Evolutionary conservation across 495 filamentous ascomycete species (phyloP).

Genomic region (Podospora appendiculata): DNA sequence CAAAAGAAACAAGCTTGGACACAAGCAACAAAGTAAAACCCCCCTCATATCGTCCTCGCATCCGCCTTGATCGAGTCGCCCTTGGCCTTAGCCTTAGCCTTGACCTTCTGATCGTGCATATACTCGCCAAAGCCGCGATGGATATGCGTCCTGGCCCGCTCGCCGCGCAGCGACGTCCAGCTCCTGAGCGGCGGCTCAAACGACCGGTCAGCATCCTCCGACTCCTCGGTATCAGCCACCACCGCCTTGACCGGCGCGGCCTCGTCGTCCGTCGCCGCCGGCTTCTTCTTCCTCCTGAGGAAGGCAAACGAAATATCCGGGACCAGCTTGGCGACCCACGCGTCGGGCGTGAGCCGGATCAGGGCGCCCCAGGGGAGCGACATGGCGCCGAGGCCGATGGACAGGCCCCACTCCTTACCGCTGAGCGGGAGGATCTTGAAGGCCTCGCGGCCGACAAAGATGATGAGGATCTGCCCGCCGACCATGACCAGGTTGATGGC

Average conservation of each 20-base stretch:
- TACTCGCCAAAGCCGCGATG: conserved; percentile 18
- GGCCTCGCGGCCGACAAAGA: conserved; percentile 65
- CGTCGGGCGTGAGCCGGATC: conserved; percentile 55
- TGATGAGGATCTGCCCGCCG: conserved; percentile 77
- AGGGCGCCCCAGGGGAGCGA: conserved; percentile 64
- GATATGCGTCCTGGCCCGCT: conserved; percentile 13
- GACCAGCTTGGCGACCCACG: conserved; percentile 13
- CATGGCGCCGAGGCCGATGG: conserved; percentile 59
- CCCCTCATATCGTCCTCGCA: conserved; percentile 2
- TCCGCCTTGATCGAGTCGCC: neutral
- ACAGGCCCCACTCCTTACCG: conserved; percentile 67
- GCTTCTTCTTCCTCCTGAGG: conserved; percentile 2
- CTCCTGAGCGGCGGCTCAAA: conserved; percentile 11
- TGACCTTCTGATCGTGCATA: conserved; percentile 21
- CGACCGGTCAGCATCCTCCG: conserved; percentile 3
- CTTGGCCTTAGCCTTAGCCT: conserved; percentile 11
- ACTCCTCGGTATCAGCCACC: neutral
- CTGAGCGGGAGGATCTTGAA: conserved; percentile 56
- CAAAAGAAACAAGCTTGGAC: too few relatives aligned
- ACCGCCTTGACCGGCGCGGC: neutral
- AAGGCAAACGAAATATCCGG: conserved; percentile 12
- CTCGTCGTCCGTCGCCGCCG: neutral
- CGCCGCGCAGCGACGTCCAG: conserved; percentile 16
- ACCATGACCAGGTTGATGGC: conserved; percentile 76
- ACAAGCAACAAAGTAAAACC: too few relatives aligned